Evolutionary conservation across 2,329 filamentous ascomycete species (phyloP).

Genomic region (Dendryphion nanum): DNA sequence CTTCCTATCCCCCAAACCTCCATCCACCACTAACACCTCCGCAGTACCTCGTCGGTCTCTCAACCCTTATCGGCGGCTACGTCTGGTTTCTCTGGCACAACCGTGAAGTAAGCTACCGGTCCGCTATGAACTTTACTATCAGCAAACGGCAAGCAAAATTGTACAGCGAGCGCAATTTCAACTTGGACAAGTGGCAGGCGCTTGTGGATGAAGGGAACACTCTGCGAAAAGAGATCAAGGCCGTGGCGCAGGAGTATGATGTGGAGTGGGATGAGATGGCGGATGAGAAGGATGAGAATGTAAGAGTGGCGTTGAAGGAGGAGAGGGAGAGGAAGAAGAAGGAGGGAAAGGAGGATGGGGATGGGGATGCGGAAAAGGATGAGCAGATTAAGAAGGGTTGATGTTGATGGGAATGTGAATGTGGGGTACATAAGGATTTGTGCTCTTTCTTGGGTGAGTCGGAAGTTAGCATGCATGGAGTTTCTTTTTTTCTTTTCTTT

Average conservation of each 20-base stretch:
- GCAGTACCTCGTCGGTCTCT: slow-evolving; percentile 76
- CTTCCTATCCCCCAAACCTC: slow-evolving; percentile 1
- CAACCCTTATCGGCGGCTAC: slow-evolving; percentile 84
- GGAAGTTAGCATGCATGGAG: too few relatives aligned
- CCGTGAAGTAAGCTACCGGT: slow-evolving; percentile 81
- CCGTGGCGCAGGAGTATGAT: slow-evolving; percentile 74
- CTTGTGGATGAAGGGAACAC: slow-evolving; percentile 77
- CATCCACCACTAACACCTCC: background rate
- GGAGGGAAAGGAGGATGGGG: too few relatives aligned
- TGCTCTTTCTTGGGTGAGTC: too few relatives aligned
- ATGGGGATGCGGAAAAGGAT: background rate
- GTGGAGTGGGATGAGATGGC: slow-evolving; percentile 81
- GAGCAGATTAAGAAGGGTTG: background rate
- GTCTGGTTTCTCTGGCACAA: slow-evolving; percentile 94
- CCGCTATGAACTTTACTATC: slow-evolving; percentile 84
- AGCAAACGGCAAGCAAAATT: slow-evolving; percentile 72
- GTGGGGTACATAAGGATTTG: too few relatives aligned
- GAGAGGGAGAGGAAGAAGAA: slow-evolving; percentile 43
- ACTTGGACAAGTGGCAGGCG: slow-evolving; percentile 73
- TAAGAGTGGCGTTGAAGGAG: slow-evolving; percentile 53
- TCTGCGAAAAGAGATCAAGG: slow-evolving; percentile 73
- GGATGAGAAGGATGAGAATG: slow-evolving; percentile 67
- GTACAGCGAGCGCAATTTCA: slow-evolving; percentile 74
- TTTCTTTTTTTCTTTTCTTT: too few relatives aligned
- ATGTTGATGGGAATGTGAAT: too few relatives aligned